Percentiles rank a stretch among this genome's conserved stretches.
phyloP scores from a whole-genome alignment of 768 basidiomycete genomes.

The Collybia sp. region DNA sequence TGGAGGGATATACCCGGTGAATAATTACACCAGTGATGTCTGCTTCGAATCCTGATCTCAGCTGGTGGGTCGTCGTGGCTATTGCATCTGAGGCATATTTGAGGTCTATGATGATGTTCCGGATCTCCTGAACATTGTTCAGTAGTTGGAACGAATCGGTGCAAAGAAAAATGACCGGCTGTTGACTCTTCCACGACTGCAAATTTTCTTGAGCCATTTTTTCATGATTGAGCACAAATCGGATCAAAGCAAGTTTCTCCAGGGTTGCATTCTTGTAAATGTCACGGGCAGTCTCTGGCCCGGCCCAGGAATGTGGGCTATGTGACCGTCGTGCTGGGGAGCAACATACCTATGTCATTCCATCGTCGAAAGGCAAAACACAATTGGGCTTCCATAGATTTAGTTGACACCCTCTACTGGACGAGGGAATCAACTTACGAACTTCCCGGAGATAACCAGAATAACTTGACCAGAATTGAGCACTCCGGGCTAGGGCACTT shows the following conservation, averaged over 20 bases:
- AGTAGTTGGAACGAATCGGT: not conserved
- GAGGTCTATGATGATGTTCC: not conserved
- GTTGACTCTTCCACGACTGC: slow-evolving; percentile 21
- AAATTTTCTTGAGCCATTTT: slow-evolving; percentile 21
- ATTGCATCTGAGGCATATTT: not conserved
- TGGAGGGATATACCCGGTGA: too few species aligned
- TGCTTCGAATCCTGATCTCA: too few species aligned
- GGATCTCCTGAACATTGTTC: not conserved
- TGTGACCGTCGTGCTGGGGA: slow-evolving; percentile 3
- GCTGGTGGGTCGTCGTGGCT: not conserved
- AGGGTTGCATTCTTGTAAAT: slow-evolving; percentile 63
- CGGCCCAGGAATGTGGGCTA: not conserved
- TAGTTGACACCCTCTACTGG: slow-evolving; percentile 1
- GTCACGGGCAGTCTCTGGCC: slow-evolving; percentile 54
- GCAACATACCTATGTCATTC: slow-evolving; percentile 63
- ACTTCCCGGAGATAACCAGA: slow-evolving; percentile 80
- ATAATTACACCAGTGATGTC: too few species aligned
- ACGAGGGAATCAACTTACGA: slow-evolving; percentile 40
- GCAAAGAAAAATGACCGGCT: not conserved
- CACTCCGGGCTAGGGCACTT: slow-evolving; percentile 71
- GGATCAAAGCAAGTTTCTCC: slow-evolving; percentile 50
- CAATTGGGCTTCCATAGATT: slow-evolving; percentile 50
- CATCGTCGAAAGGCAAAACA: slow-evolving; percentile 71
- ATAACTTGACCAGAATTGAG: slow-evolving; percentile 84
- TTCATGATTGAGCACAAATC: slow-evolving; percentile 41